Evolutionary conservation across 2,329 filamentous ascomycete species (phyloP).

Genomic region (Cyanodermella asteris): DNA sequence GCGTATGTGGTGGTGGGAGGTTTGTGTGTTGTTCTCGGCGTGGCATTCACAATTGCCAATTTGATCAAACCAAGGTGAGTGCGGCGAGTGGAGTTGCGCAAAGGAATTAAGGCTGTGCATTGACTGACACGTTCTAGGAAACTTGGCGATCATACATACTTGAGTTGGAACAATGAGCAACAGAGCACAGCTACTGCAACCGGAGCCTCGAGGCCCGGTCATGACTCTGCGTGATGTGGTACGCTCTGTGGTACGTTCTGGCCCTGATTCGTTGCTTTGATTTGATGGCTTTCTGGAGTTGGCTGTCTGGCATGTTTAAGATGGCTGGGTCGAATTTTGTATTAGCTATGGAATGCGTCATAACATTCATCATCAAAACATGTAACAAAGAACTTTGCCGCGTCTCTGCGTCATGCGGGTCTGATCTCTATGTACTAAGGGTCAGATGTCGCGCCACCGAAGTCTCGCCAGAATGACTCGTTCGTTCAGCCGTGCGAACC

Average conservation of each 20-base stretch:
- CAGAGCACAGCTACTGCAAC: constrained; percentile 32
- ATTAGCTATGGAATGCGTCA: no score
- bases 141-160: constrained; percentile 91
- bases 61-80: constrained; percentile 70
- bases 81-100: constrained; percentile 1
- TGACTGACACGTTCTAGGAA: constrained; percentile 40
- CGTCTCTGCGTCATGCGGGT: no score
- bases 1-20: constrained; percentile 88
- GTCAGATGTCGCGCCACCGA: no score
- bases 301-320: no score
- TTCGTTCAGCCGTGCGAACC: no score
- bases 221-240: constrained; percentile 6
- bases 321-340: no score
- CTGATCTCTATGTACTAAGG: no score
- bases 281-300: no score
- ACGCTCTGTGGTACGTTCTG: not conserved
- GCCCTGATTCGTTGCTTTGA: no score
- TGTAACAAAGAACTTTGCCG: no score
- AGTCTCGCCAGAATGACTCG: no score
- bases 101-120: not conserved
- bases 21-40: constrained; percentile 72
- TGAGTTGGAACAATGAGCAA: constrained; percentile 75
- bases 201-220: constrained; percentile 27
- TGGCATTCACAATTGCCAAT: constrained; percentile 74
- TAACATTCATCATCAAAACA: no score